These are phyloP conservation scores for Sporothrix inflata DNA, from an alignment of 2,329 filamentous ascomycete species.

Conservation along the genomic window DNA sequence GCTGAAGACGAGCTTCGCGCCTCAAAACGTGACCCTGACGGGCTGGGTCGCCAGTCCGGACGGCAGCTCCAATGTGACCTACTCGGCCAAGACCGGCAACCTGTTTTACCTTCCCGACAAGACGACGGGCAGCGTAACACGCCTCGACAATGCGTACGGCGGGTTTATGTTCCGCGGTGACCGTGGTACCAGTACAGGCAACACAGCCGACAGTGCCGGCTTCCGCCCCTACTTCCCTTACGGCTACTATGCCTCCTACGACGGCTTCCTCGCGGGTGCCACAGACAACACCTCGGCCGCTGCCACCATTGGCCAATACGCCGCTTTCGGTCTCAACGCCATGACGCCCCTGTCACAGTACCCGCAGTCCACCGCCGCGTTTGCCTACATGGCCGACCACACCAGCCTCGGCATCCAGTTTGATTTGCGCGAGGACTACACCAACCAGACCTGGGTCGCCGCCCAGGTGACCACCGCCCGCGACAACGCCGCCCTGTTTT, in stretches of 20 bases:
- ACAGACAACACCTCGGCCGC: conserved; percentile 41
- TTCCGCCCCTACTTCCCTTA: conserved; percentile 49
- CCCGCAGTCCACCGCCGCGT: conserved; percentile 43
- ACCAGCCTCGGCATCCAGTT: conserved; percentile 50
- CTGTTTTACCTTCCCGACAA: conserved; percentile 51
- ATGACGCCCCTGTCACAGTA: conserved; percentile 50
- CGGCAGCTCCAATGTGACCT: conserved; percentile 35
- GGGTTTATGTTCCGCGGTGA: conserved; percentile 47
- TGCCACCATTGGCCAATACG: conserved; percentile 42
- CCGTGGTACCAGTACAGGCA: neutral
- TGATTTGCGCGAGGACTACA: conserved; percentile 49
- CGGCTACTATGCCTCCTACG: conserved; percentile 50
- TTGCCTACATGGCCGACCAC: conserved; percentile 45
- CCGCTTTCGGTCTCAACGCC: conserved; percentile 47
- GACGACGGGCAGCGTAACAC: conserved; percentile 47
- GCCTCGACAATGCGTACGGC: conserved; percentile 51
- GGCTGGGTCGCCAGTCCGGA: conserved; percentile 41
- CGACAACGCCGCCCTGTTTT: conserved; percentile 46
- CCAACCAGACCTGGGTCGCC: conserved; percentile 47
- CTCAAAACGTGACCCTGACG: conserved; percentile 47
- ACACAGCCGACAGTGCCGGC: conserved; percentile 33
- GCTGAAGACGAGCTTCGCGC: conserved; percentile 43
- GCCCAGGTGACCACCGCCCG: conserved; percentile 47
- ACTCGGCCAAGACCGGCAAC: conserved; percentile 43
- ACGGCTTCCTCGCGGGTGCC: conserved; percentile 46